Evolutionary conservation across 441 rosid species (phyloP).

Genomic region (Populus hybrid): DNA sequence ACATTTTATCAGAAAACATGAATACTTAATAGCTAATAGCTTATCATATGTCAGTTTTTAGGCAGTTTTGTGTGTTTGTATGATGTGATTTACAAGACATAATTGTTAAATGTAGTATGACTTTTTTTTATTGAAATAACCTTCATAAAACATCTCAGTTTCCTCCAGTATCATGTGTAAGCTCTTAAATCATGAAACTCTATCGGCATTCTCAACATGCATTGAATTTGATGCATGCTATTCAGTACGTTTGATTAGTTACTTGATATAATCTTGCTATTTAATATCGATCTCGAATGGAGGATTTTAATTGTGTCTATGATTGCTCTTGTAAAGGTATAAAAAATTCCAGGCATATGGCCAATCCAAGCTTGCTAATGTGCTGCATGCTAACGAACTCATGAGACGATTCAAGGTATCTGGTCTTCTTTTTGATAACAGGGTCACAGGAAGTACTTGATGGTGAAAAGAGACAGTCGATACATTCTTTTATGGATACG

Average conservation of each 20-base stretch:
- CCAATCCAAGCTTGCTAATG: slow-evolving; percentile 32
- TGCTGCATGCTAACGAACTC: slow-evolving; percentile 25
- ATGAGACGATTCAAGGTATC: slow-evolving; percentile 34
- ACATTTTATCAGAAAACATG: neutral
- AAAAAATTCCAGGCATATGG: slow-evolving; percentile 32
- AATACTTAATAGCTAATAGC: neutral
- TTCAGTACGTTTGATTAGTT: neutral
- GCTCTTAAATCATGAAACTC: neutral
- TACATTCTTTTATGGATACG: neutral
- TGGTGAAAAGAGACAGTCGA: slow-evolving; percentile 4
- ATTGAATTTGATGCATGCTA: neutral
- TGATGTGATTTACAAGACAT: neutral
- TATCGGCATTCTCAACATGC: neutral
- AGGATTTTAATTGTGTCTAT: neutral
- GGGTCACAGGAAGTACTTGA: neutral
- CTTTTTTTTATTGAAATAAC: neutral
- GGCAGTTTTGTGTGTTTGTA: neutral
- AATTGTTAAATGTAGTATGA: neutral
- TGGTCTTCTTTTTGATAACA: slow-evolving; percentile 29
- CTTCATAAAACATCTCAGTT: neutral
- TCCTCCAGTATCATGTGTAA: neutral
- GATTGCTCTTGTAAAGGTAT: slow-evolving; percentile 38
- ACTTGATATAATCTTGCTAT: neutral
- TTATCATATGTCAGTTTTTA: neutral
- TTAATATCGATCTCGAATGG: neutral